These are phyloP conservation scores for Aspergillus pseudoterreus DNA, from an alignment of 2,329 filamentous ascomycete genomes.

Conservation along the genomic window DNA sequence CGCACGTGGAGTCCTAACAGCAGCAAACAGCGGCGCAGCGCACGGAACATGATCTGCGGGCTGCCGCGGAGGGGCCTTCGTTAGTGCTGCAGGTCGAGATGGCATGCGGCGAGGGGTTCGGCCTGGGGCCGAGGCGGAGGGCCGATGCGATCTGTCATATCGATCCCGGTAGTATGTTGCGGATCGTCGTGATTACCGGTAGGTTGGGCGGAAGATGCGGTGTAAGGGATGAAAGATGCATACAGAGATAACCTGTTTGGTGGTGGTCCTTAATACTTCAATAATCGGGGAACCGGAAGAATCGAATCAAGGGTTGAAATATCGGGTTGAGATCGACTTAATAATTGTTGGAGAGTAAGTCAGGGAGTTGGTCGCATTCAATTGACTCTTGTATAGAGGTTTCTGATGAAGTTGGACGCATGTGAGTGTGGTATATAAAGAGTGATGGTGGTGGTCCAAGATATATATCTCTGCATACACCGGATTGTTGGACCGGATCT, in stretches of 20 bases:
- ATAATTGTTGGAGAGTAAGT: slow-evolving; percentile 4
- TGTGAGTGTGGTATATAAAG: background rate
- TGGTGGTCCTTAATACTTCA: slow-evolving; percentile 5
- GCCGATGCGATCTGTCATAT: background rate
- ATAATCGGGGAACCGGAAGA: background rate
- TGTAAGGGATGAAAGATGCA: slow-evolving; percentile 12
- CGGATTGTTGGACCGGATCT: background rate
- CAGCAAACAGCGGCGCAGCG: background rate
- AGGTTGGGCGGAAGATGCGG: slow-evolving; percentile 3
- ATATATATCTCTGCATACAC: background rate
- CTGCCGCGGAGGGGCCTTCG: too few species aligned
- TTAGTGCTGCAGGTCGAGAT: background rate
- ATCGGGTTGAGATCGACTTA: slow-evolving; percentile 5
- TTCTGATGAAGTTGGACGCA: too few species aligned
- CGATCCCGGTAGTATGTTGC: background rate
- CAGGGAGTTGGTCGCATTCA: too few species aligned
- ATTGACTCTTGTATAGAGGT: background rate
- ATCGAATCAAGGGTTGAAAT: slow-evolving; percentile 14
- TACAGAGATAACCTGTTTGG: slow-evolving; percentile 1
- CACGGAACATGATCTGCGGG: too few species aligned
- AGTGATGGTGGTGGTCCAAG: background rate
- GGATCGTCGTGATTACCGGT: background rate
- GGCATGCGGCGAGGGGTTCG: background rate
- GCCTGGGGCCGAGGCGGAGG: background rate
- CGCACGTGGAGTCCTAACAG: background rate